Conservation (phyloP, 2,329 filamentous ascomycete species). For the Emergomyces pasteurianus region DNA sequence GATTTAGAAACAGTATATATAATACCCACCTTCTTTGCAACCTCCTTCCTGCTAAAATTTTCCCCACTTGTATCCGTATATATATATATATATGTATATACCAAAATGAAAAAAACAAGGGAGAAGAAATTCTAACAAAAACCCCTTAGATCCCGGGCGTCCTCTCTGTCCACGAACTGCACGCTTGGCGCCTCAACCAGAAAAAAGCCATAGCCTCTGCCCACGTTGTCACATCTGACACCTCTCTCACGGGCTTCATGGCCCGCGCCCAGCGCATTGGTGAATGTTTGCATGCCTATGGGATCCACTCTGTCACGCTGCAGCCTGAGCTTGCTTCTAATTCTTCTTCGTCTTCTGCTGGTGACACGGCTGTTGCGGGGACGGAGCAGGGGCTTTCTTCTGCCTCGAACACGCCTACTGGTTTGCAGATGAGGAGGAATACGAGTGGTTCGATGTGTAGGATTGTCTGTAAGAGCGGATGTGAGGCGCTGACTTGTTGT, state of each 20-base stretch:
- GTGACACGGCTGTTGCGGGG: background rate
- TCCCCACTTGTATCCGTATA: background rate
- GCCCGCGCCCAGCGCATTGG: slow-evolving; percentile 49
- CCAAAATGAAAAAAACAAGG: background rate
- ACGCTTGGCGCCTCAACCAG: slow-evolving; percentile 64
- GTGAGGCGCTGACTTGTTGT: slow-evolving; percentile 44
- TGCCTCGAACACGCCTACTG: background rate
- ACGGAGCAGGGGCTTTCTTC: background rate
- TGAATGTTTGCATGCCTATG: slow-evolving; percentile 61
- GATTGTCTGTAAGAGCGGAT: slow-evolving; percentile 41
- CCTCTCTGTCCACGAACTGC: slow-evolving; percentile 56
- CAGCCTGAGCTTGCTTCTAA: slow-evolving; percentile 47
- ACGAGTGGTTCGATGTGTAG: slow-evolving; percentile 34
- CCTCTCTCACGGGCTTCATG: slow-evolving; percentile 47
- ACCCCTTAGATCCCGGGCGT: slow-evolving; percentile 51
- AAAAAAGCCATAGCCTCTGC: slow-evolving; percentile 57
- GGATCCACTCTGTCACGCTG: slow-evolving; percentile 58
- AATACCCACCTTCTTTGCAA: background rate
- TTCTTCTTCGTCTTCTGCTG: slow-evolving; percentile 1
- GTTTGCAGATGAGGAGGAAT: slow-evolving; percentile 11
- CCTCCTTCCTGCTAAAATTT: background rate
- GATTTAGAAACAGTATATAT: slow-evolving; percentile 51
- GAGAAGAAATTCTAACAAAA: background rate
- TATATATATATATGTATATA: background rate
- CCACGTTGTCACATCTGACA: slow-evolving; percentile 52